Base-by-base conservation (phyloP, 2,329 filamentous ascomycete species). In the Xylariaceae sp. region DNA sequence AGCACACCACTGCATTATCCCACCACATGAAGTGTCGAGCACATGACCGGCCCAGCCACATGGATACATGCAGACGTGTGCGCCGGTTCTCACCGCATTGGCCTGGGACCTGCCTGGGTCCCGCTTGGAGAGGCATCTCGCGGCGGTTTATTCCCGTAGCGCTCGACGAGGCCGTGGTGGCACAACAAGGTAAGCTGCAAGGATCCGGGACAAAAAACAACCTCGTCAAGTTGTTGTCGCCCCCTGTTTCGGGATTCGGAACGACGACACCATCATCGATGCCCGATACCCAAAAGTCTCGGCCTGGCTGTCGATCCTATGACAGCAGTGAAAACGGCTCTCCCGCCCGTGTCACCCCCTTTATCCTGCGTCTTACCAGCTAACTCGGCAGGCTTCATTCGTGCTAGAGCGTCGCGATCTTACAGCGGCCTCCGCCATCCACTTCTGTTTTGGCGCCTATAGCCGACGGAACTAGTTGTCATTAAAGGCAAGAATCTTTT, bases 11-110 rank as follows among this genome's bases (percentile, higher is more conserved):
- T 52, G 51, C 56, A 36, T 43, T 44, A 29, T 53, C 49, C 47
- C 54, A 56, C 56, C 56, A 54, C 58, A 61, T 59, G 37, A 43
- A 18, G 36, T 32, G 21, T 13, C 16, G 22, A 48, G 51, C 58
- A 61, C 58, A 61, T 61, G 58, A 61, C 52, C 45, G 46, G 29
- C 47, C 16, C 39, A 47, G 51, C 49, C 56, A 48, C 47, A 53
- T 30, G 44, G 43, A 42, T 57, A 51, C 51, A 43, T 43, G 54
- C 26, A 39, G n/a, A 45, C 47, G 54, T 52, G 54, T 54, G 54
- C 16, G 29, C 40, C 36, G 43, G 50, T 57, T 55, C 57, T 60
- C 49, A 58, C 51, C 47, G 52, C 54, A 55, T 53, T 47, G 45
- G 40, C 48, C 41, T 43, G 15, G 9, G 8, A 26, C n/a, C n/a